These are phyloP conservation scores for Mycena rebaudengoi DNA, from an alignment of 768 basidiomycete species.

Conservation along the genomic window DNA sequence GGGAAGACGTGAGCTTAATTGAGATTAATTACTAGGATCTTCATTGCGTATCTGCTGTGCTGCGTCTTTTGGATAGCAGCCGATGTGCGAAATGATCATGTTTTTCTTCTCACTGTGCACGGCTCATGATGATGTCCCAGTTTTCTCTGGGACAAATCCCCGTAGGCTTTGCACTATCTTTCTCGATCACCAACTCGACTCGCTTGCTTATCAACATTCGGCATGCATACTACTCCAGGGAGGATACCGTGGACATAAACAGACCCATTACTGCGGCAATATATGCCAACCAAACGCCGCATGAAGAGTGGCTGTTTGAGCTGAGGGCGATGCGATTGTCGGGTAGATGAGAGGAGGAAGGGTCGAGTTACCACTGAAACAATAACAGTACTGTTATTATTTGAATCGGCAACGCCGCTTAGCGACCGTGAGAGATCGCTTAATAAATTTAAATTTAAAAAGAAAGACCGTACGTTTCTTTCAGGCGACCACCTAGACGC, in stretches of 20 bases:
- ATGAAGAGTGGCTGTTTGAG: constrained; percentile 17
- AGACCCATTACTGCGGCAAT: neutral
- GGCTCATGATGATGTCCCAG: constrained; percentile 17
- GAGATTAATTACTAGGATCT: constrained; percentile 30
- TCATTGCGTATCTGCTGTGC: constrained; percentile 36
- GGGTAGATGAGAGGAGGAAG: neutral
- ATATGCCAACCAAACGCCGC: constrained; percentile 14
- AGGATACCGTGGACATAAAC: constrained; percentile 7
- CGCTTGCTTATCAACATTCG: constrained; percentile 41
- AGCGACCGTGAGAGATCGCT: neutral
- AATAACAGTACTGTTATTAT: too few species aligned
- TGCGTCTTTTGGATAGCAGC: constrained; percentile 37
- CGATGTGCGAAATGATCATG: constrained; percentile 27
- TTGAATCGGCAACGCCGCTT: constrained; percentile 7
- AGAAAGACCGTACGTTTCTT: constrained; percentile 1
- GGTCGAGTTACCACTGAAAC: neutral
- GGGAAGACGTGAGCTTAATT: neutral
- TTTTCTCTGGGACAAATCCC: constrained; percentile 36
- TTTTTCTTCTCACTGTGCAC: neutral
- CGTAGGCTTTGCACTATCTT: constrained; percentile 36
- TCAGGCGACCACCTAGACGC: constrained; percentile 42
- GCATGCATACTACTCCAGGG: constrained; percentile 34
- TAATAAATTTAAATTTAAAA: neutral
- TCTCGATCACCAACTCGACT: constrained; percentile 40
- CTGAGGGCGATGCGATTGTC: constrained; percentile 7